Evolutionary conservation across 73 alveolate species (phyloP).

Genomic region (Paramecium caudatum): DNA sequence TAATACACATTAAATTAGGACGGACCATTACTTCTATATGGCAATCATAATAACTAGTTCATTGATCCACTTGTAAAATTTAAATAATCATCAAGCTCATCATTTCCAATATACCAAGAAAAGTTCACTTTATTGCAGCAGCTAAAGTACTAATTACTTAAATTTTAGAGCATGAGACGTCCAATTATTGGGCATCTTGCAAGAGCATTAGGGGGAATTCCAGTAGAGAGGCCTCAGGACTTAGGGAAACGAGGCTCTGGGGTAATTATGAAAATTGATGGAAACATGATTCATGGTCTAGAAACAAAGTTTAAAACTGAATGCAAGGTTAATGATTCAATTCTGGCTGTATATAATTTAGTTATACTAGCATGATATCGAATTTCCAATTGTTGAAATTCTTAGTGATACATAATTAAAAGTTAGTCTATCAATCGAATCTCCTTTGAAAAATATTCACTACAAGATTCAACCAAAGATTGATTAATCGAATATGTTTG

Average conservation of each 20-base stretch:
- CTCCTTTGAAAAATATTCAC: conserved; percentile 63
- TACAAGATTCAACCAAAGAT: conserved; percentile 94
- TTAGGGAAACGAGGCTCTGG: conserved; percentile 85
- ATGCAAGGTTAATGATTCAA: conserved; percentile 77
- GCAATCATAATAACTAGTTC: conserved; percentile 97
- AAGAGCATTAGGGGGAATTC: conserved; percentile 87
- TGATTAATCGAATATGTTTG: conserved; percentile 94
- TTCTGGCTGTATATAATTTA: conserved; percentile 69
- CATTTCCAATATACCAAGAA: conserved; percentile 76
- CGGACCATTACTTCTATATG: conserved; percentile 96
- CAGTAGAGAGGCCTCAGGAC: conserved; percentile 92
- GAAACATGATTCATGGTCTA: conserved; percentile 79
- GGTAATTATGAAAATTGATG: conserved; percentile 76
- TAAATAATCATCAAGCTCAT: conserved; percentile 81
- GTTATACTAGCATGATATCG: conserved; percentile 68
- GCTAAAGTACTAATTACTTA: conserved; percentile 65
- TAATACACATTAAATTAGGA: conserved; percentile 37
- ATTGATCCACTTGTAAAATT: conserved; percentile 92
- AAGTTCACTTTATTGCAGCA: conserved; percentile 86
- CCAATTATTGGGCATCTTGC: conserved; percentile 88
- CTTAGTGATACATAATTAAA: conserved; percentile 76
- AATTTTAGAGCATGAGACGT: conserved; percentile 74
- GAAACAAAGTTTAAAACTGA: conserved; percentile 82
- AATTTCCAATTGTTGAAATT: conserved; percentile 72
- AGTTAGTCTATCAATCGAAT: conserved; percentile 11